A percentile compares a stretch with the other conserved stretches of the same genome.
These are phyloP conservation scores for Fusarium xylarioides DNA, from an alignment of 2,329 filamentous ascomycete species.

Conservation along the genomic window DNA sequence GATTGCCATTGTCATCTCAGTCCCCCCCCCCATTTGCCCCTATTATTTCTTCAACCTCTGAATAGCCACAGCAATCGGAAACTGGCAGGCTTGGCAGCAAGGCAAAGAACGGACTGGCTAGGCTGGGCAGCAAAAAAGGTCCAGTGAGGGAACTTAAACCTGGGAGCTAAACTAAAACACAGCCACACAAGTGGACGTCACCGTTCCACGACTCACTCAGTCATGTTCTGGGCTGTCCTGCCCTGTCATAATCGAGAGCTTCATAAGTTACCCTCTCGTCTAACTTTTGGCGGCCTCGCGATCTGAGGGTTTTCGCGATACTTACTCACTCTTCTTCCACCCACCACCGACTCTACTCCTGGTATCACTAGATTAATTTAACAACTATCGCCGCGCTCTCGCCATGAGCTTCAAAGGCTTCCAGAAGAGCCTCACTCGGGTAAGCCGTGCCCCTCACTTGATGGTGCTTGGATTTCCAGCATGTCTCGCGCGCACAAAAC, in stretches of 20 bases:
- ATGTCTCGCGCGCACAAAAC: constrained; percentile 23
- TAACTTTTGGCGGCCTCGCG: constrained; percentile 42
- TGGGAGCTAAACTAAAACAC: constrained; percentile 26
- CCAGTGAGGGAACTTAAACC: not conserved
- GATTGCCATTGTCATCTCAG: not conserved
- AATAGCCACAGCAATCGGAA: constrained; percentile 30
- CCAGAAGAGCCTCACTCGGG: constrained; percentile 86
- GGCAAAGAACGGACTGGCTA: not conserved
- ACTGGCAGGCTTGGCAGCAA: constrained; percentile 24
- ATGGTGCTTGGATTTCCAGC: constrained; percentile 12
- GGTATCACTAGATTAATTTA: not conserved
- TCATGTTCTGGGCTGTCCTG: constrained; percentile 14
- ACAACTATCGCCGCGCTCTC: constrained; percentile 25
- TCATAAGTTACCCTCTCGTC: constrained; percentile 38
- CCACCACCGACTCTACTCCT: constrained; percentile 9
- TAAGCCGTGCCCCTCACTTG: constrained; percentile 59
- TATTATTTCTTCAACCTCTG: constrained; percentile 16
- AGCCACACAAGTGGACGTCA: constrained; percentile 48
- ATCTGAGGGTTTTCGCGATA: constrained; percentile 33
- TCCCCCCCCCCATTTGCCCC: not conserved
- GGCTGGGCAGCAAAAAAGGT: constrained; percentile 33
- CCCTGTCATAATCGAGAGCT: constrained; percentile 37
- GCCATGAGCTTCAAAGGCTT: constrained; percentile 97
- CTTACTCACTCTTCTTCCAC: constrained; percentile 4
- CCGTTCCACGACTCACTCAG: constrained; percentile 34